Conservation (phyloP, 768 basidiomycete species). For the Suillus subluteus region DNA sequence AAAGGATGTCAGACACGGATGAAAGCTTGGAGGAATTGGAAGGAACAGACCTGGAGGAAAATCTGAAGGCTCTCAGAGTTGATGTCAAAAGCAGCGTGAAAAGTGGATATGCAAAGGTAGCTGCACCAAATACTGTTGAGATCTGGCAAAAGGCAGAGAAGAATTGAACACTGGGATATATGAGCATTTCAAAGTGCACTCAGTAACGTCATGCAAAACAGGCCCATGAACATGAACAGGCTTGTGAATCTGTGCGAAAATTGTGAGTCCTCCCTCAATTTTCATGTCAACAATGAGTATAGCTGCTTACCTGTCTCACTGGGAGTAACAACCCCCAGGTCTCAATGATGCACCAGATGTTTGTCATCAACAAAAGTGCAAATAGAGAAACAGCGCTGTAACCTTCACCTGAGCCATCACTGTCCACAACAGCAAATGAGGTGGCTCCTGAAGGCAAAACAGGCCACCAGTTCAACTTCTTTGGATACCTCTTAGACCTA, state of each 20-base stretch:
- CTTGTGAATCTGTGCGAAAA: neutral
- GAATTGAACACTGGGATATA: neutral
- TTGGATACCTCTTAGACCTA: constrained; percentile 9
- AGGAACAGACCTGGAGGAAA: constrained; percentile 7
- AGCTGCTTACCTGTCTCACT: neutral
- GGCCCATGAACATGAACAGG: neutral
- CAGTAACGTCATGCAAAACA: neutral
- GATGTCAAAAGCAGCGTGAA: neutral
- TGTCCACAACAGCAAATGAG: neutral
- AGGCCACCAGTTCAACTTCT: no score
- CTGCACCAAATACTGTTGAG: neutral
- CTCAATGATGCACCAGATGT: neutral
- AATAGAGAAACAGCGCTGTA: neutral
- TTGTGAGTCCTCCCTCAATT: neutral
- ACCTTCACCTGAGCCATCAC: constrained; percentile 4
- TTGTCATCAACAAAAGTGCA: neutral
- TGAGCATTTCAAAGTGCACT: neutral
- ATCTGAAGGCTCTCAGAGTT: neutral
- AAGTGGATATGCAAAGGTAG: neutral
- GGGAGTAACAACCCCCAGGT: neutral
- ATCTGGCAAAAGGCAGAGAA: neutral
- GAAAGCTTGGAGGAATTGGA: constrained; percentile 10
- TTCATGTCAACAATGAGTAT: neutral
- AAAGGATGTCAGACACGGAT: constrained; percentile 2
- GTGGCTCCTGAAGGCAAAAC: neutral